Evolutionary conservation across 2,329 filamentous ascomycete genomes (phyloP), one percentile per base, ranked within the genome.

Genomic region (Ascochyta viciae-villosae): DNA sequence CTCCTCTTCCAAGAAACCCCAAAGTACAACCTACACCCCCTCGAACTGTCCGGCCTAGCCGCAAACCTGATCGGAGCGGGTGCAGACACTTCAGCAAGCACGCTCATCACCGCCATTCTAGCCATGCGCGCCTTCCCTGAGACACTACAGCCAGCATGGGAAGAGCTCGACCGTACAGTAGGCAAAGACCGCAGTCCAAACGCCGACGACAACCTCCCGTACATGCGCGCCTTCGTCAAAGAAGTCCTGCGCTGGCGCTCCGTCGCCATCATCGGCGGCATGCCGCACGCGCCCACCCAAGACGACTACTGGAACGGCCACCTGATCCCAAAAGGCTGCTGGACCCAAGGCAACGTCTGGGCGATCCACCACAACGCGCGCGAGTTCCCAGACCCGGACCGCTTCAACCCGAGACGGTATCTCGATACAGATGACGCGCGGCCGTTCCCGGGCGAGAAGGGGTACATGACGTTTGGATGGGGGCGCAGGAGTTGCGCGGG

Each of bases 401-500:
- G 67, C 4, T 77, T 76, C 56, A 71, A 76, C 15, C 75, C 75
- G 2, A 60, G 51, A 23, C 40, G 70, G 3, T 39, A 38, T 42
- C 13, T 72, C 19, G 63, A 64, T 3, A 55, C 50, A 16, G 65
- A 44, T 63, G 74, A 65, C 62, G 46, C 58, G 45, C 59, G 58
- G 64, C 62, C 27, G 60, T 79, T 58, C 40, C 68, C 71, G 0
- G 67, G 70, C 0, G 75, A 82, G 60, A 76, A 81, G 9, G 83
- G 85, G 43, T 78, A 81, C 6, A 85, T 83, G 65, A 78, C 76
- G 0, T 87, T 84, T 54, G 83, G 84, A 10, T 81, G 80, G 6
- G 84, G 84, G 0, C 76, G 84, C 5, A 77, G 85, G 22, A 78
- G 85, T 37, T 87, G 85, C 67, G 83, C 81, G 5, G 85, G 84